Base-by-base conservation (phyloP, 441 rosid genomes). In the Flueggea neowawraea region DNA sequence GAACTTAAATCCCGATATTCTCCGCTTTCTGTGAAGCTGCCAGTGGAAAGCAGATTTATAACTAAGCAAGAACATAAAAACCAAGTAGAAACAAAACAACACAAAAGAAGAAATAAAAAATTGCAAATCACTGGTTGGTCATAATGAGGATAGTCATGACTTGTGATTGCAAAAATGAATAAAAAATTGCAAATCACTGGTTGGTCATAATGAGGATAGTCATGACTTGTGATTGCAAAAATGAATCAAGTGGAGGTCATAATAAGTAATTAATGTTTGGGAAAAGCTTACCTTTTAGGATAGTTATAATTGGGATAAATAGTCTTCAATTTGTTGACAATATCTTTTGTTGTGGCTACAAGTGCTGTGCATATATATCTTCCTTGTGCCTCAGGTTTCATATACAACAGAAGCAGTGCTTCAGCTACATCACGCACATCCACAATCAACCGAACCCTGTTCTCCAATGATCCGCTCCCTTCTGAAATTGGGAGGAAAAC, bases 361-460 rank as follows among this genome's bases (percentile, higher is more conserved):
- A 86, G 80, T 16, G 87, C 57, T 3, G 58, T 48, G 70, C 96
- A 86, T 63, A 86, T 66, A 66, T 89, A 87, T 74, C 98, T 81
- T 55, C 96, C 96, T 84, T 89, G 84, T 17, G 90, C 93, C 71
- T 86, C 90, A 16, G 81, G 74, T 68, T 84, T 86, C 79, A 83
- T 90, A 57, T 84, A 86, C 49, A 72, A 85, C 80, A 89, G 64
- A 60, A 86, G 72, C 66, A 92, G 61, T 47, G 89, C 96, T 58
- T 72, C 78, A 47, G 88, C 89, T 22, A 84, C 87, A 82, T 92
- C 95, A 6, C 90, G 87, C 47, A 89, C 96, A 64, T 92, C 95
- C 45, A 89, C 91, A 14, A 87, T 28, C 12, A 0, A 0, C 28
- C 78, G 63, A 0, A 41, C 12, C 70, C 68, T 82, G 73, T 86